These are phyloP conservation scores for Polygonum aviculare DNA, from an alignment of 148 eudicot genomes.

Conservation along the genomic window DNA sequence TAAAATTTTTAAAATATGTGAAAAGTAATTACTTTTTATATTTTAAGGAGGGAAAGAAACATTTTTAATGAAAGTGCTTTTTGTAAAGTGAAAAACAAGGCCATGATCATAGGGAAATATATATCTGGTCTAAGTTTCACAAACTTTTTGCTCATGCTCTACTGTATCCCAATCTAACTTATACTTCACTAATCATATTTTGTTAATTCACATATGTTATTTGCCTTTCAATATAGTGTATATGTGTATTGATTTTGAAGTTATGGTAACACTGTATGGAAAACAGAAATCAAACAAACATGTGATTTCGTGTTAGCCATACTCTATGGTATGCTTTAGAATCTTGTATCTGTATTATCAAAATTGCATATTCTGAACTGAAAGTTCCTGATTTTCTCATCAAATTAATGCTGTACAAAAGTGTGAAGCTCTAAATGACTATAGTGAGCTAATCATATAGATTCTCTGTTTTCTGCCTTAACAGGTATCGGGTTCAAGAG, in stretches of 20 bases:
- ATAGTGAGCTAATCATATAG: background rate
- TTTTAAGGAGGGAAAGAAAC: no score
- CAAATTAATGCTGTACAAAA: background rate
- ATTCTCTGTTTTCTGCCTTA: background rate
- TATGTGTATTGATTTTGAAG: background rate
- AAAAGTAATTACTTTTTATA: no score
- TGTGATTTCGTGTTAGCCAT: background rate
- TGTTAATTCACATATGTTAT: background rate
- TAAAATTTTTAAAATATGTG: no score
- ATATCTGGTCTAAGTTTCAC: background rate
- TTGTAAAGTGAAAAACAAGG: no score
- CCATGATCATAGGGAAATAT: background rate
- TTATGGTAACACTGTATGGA: background rate
- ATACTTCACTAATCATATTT: background rate
- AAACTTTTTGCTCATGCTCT: background rate
- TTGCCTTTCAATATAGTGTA: background rate
- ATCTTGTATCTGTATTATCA: background rate
- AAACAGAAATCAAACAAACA: background rate
- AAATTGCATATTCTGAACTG: background rate
- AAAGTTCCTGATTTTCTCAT: background rate
- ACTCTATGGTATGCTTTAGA: background rate
- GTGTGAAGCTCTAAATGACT: background rate
- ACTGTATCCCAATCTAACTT: background rate
- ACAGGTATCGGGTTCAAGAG: constrained; percentile 73
- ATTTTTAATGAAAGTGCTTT: no score